Percentiles rank a stretch among this genome's conserved stretches.
Evolutionary conservation across 768 basidiomycete genomes (phyloP).

Genomic region (Lentinula lateritia): DNA sequence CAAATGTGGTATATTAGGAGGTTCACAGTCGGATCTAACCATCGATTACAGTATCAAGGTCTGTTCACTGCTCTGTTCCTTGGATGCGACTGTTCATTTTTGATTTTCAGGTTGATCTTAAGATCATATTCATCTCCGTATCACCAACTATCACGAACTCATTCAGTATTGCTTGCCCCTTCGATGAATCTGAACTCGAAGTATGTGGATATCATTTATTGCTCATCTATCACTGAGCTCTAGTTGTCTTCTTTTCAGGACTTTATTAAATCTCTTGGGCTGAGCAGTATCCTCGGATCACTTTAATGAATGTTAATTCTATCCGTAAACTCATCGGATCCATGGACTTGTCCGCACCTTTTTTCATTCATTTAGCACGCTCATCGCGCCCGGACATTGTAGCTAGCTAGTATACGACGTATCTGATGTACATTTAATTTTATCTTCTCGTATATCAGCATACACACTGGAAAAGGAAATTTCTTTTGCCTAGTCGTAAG

Average conservation of each 20-base stretch:
- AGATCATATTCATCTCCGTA: slow-evolving; percentile 58
- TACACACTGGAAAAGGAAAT: no score
- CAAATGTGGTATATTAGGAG: slow-evolving; percentile 55
- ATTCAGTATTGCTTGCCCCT: slow-evolving; percentile 61
- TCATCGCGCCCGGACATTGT: neutral
- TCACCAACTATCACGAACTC: slow-evolving; percentile 60
- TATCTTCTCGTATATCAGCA: neutral
- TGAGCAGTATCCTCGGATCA: neutral
- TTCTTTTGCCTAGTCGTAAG: no score
- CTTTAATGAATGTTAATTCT: neutral
- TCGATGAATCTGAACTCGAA: slow-evolving; percentile 28
- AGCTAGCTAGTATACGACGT: no score
- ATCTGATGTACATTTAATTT: neutral
- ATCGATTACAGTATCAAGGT: slow-evolving; percentile 68
- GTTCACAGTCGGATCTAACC: slow-evolving; percentile 39
- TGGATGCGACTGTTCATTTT: neutral
- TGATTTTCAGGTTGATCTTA: slow-evolving; percentile 49
- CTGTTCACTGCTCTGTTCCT: slow-evolving; percentile 15
- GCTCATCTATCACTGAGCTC: no score
- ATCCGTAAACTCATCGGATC: neutral
- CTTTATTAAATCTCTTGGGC: slow-evolving; percentile 1
- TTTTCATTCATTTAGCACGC: neutral
- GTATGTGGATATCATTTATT: slow-evolving; percentile 11
- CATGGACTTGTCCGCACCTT: neutral
- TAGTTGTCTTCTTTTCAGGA: neutral